These are phyloP conservation scores for Tetrahymena thermophila DNA, from an alignment of 73 alveolate species.

Conservation along the genomic window DNA sequence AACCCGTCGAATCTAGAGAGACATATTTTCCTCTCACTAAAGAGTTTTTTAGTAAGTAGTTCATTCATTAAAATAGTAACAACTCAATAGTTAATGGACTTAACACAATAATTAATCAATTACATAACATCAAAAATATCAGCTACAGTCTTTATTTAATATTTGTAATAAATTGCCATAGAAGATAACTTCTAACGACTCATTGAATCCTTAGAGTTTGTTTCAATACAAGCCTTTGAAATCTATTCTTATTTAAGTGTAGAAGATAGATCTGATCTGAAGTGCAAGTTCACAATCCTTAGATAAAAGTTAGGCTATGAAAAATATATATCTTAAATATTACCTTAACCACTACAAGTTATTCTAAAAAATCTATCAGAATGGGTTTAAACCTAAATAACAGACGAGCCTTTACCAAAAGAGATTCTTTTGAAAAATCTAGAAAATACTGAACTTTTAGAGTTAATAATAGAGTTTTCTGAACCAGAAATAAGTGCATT, in stretches of 20 bases:
- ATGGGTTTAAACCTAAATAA: neutral
- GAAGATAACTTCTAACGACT: neutral
- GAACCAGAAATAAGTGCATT: neutral
- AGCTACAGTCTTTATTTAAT: neutral
- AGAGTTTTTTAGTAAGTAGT: neutral
- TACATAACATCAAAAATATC: neutral
- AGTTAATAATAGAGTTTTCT: neutral
- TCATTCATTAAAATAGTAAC: neutral
- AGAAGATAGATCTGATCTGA: neutral
- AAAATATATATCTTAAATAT: neutral
- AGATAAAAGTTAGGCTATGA: neutral
- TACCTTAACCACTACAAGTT: neutral
- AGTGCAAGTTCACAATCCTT: neutral
- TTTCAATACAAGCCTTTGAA: neutral
- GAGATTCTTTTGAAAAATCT: neutral
- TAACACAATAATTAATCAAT: neutral
- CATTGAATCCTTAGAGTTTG: neutral
- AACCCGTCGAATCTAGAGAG: neutral
- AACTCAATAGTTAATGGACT: neutral
- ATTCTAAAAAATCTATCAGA: neutral
- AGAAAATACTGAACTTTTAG: neutral
- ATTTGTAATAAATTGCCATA: neutral
- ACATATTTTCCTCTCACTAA: neutral
- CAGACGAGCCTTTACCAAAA: neutral
- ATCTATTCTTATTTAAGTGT: neutral